Base-by-base conservation (phyloP, 2,329 filamentous ascomycete species). In the Neofusicoccum sp. region DNA sequence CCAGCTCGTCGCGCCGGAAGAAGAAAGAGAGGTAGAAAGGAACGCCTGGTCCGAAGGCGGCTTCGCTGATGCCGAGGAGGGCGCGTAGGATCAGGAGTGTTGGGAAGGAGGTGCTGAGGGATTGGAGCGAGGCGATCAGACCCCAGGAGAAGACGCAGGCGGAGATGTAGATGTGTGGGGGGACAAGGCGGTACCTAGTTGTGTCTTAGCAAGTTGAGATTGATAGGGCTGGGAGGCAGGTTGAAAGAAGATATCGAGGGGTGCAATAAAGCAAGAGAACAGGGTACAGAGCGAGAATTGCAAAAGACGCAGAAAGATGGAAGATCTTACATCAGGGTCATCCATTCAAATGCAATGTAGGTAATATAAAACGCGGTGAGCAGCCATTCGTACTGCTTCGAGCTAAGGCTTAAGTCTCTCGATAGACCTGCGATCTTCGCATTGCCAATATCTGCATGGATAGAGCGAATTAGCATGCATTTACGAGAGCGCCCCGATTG, bases 71-170 rank as follows among this genome's bases (percentile, higher is more conserved):
- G 0, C 84, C 84, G 3, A 87, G 78, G 9, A 78, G 71, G 5
- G 77, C 60, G 77, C 84, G 71, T 86, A 95, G 58, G 82, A 90
- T 24, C 80, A 87, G 30, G 81, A 86, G 59, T 85, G 77, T 64
- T 79, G 81, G 73, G 61, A 79, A 82, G 4, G 73, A 77, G 3
- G 72, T 77, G 6, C 70, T 69, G 1, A 80, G 57, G 1, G 78
- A 70, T 65, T 96, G 91, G 28, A 93, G 77, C 7, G 89, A 91
- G 1, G 91, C 91, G 12, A 89, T 77, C 9, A 92, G 70, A 12
- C 93, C 92, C 92, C 92, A 96, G 2, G 86, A 86, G 36, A 89
- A 78, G 12, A 96, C 91, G 63, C 89, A 83, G 34, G 79, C 63
- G 5, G 80, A 77, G 43, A 88, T 84, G 69, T 87, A 87, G 58